phyloP scores from a whole-genome alignment of 2,329 filamentous ascomycete species.

The Scedosporium dehoogii region DNA sequence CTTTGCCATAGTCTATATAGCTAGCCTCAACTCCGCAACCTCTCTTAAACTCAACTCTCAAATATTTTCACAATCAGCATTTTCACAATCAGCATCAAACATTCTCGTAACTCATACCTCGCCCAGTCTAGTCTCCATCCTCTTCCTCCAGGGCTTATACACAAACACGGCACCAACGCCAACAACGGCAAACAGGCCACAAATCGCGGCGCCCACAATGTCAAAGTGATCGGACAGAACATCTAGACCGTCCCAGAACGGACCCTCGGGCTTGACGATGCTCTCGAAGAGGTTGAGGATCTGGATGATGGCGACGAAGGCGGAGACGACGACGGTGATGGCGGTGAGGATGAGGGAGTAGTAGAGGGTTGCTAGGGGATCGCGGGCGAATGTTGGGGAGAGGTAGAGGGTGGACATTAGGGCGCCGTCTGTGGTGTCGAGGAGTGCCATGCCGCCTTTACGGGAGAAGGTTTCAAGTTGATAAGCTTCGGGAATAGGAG shows the following conservation, averaged over 20 bases:
- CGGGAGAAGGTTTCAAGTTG: no score
- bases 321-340: conserved; percentile 73
- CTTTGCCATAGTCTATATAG: no score
- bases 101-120: neutral
- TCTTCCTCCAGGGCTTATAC: conserved; percentile 69
- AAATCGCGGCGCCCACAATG: conserved; percentile 77
- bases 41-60: no score
- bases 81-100: no score
- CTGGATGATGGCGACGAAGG: conserved; percentile 80
- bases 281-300: conserved; percentile 69
- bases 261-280: conserved; percentile 60
- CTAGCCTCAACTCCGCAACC: no score
- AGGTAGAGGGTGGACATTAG: conserved; percentile 94
- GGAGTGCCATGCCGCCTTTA: conserved; percentile 80
- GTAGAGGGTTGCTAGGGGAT: conserved; percentile 83
- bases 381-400: conserved; percentile 64
- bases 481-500: conserved; percentile 2
- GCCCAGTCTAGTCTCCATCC: conserved; percentile 17
- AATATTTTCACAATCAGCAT: no score
- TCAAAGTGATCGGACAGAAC: conserved; percentile 72
- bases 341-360: conserved; percentile 83
- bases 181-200: conserved; percentile 71
- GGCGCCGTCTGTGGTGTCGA: conserved; percentile 87
- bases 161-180: conserved; percentile 63
- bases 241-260: conserved; percentile 86